Percentiles rank a stretch among this genome's conserved stretches.
Evolutionary conservation across 2,329 filamentous ascomycete genomes (phyloP).

Genomic region (Ramularia collo-cygni): DNA sequence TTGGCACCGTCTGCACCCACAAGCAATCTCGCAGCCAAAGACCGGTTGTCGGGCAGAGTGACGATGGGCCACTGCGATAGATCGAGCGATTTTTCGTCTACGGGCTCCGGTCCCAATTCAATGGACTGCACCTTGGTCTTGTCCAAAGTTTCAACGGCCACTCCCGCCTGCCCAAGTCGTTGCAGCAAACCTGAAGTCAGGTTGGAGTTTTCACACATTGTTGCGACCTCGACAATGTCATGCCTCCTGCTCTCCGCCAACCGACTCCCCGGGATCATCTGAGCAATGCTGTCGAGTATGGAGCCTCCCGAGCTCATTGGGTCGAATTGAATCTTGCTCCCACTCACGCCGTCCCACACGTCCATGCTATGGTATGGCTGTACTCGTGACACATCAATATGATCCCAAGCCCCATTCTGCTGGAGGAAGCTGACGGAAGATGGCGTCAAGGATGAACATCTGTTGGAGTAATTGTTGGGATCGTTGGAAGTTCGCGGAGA

Average conservation of each 20-base stretch:
- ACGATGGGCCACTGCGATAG: constrained; percentile 84
- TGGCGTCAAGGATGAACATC: constrained; percentile 90
- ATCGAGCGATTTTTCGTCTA: constrained; percentile 50
- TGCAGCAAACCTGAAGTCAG: constrained; percentile 68
- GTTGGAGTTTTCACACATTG: constrained; percentile 95
- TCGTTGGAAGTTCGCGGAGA: constrained; percentile 60
- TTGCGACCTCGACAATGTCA: constrained; percentile 56
- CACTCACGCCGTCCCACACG: constrained; percentile 93
- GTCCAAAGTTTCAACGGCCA: constrained; percentile 63
- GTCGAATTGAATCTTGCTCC: constrained; percentile 74
- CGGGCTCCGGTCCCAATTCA: constrained; percentile 56
- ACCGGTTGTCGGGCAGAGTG: constrained; percentile 56
- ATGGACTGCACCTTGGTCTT: constrained; percentile 76
- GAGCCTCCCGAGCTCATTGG: constrained; percentile 15
- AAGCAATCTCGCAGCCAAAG: constrained; percentile 72
- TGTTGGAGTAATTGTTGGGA: constrained; percentile 74
- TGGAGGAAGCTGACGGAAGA: constrained; percentile 73
- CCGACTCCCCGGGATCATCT: constrained; percentile 25
- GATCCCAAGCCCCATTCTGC: constrained; percentile 75
- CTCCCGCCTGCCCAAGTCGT: constrained; percentile 50
- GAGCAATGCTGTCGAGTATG: constrained; percentile 23
- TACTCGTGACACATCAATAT: constrained; percentile 64
- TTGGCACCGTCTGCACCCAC: constrained; percentile 94
- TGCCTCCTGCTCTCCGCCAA: constrained; percentile 18
- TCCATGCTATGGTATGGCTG: constrained; percentile 95